These are phyloP conservation scores for Erigeron canadensis DNA, from an alignment of 129 eudicot species.

Conservation along the genomic window DNA sequence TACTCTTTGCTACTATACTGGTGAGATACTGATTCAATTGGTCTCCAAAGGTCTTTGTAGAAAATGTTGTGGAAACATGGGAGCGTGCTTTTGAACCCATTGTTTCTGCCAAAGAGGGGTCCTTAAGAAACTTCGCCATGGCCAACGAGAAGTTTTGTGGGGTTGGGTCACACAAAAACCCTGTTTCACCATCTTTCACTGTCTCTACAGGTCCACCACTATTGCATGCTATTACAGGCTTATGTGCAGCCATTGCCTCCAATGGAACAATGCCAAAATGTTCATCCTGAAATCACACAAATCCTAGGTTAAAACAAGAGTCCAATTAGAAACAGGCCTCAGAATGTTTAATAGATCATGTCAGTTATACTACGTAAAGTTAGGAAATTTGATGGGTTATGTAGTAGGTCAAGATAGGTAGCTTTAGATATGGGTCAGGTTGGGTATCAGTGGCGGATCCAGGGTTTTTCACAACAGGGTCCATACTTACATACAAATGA, in stretches of 20 bases:
- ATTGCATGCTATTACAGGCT: slow-evolving; percentile 89
- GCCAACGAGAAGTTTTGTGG: slow-evolving; percentile 60
- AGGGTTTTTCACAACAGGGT: no score
- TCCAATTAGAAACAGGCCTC: not conserved
- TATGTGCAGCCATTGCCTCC: slow-evolving; percentile 92
- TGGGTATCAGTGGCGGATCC: no score
- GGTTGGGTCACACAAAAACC: slow-evolving; percentile 73
- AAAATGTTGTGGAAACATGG: slow-evolving; percentile 60
- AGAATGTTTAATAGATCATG: not conserved
- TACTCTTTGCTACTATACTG: slow-evolving; percentile 27
- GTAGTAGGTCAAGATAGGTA: no score
- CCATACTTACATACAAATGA: no score
- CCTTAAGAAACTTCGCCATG: slow-evolving; percentile 56
- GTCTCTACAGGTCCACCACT: slow-evolving; percentile 97
- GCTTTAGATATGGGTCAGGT: no score
- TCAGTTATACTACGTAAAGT: not conserved
- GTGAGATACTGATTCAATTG: slow-evolving; percentile 53
- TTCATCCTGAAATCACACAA: slow-evolving; percentile 50
- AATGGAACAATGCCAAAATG: slow-evolving; percentile 91
- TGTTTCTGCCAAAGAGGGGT: slow-evolving; percentile 49
- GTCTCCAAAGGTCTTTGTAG: slow-evolving; percentile 64
- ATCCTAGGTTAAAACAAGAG: not conserved
- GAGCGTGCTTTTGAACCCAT: slow-evolving; percentile 64
- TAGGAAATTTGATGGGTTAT: no score
- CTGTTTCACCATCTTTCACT: slow-evolving; percentile 55